phyloP scores from a whole-genome alignment of 129 eudicot species.

The Scalesia atractyloides region DNA sequence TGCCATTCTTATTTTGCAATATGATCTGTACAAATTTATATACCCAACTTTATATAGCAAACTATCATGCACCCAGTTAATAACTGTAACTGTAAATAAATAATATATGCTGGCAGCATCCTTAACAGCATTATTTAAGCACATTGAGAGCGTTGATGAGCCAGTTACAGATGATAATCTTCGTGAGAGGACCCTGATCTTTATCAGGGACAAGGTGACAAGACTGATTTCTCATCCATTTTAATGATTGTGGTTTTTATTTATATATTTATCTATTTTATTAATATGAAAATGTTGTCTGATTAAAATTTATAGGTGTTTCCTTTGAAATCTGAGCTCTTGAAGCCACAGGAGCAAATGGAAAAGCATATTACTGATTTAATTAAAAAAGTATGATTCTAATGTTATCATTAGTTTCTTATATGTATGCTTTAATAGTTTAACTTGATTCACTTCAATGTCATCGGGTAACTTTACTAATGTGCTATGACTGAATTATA shows the following conservation, averaged over 20 bases:
- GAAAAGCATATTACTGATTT: slow-evolving; percentile 94
- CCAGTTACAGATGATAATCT: slow-evolving; percentile 78
- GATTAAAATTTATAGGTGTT: slow-evolving; percentile 60
- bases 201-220: slow-evolving; percentile 85
- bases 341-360: slow-evolving; percentile 91
- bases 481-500: not conserved
- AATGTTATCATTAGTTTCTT: not conserved
- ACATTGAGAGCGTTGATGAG: slow-evolving; percentile 84
- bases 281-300: not conserved
- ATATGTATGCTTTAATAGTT: not conserved
- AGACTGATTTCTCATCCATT: not conserved
- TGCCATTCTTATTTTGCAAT: not conserved
- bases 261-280: not conserved
- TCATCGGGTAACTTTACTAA: not conserved
- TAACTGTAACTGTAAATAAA: slow-evolving; percentile 7
- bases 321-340: slow-evolving; percentile 83
- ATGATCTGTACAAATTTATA: not conserved
- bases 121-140: slow-evolving; percentile 85
- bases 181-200: slow-evolving; percentile 85
- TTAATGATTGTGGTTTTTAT: not conserved
- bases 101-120: slow-evolving; percentile 61
- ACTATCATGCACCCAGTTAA: not conserved
- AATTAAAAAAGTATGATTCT: slow-evolving; percentile 64
- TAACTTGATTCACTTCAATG: not conserved
- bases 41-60: not conserved